Conservation (phyloP, 164 flowering plant species). For the Stephania japonica region DNA sequence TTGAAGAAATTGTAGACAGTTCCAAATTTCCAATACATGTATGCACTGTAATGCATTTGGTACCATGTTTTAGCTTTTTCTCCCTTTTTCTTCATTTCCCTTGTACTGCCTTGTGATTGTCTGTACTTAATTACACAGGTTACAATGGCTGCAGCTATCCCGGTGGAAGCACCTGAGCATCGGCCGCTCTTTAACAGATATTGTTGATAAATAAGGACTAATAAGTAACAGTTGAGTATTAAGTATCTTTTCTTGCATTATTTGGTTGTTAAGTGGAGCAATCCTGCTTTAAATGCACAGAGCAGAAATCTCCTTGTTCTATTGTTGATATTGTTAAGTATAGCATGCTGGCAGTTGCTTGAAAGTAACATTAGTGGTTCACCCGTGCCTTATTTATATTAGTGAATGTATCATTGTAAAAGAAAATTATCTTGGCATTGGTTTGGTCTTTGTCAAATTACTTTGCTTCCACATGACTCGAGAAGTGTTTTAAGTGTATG, state of each 20-base stretch:
- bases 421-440: background rate
- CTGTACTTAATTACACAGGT: constrained; percentile 20
- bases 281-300: background rate
- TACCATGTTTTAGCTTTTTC: background rate
- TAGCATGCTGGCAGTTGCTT: background rate
- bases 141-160: constrained; percentile 35
- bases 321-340: background rate
- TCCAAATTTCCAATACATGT: background rate
- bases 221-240: background rate
- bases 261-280: background rate
- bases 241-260: background rate
- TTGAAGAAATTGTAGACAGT: background rate
- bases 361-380: background rate
- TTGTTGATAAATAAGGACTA: background rate
- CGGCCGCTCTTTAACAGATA: background rate
- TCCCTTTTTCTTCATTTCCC: background rate
- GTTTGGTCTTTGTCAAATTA: background rate
- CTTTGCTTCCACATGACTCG: background rate
- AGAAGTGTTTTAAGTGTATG: background rate
- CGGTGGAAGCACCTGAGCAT: constrained; percentile 23
- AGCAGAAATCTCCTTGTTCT: background rate
- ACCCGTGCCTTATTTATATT: background rate
- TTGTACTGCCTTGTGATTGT: background rate
- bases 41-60: background rate
- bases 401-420: background rate